Evolutionary conservation across 106 monocot species (phyloP).

Genomic region (Gastrodia elata): DNA sequence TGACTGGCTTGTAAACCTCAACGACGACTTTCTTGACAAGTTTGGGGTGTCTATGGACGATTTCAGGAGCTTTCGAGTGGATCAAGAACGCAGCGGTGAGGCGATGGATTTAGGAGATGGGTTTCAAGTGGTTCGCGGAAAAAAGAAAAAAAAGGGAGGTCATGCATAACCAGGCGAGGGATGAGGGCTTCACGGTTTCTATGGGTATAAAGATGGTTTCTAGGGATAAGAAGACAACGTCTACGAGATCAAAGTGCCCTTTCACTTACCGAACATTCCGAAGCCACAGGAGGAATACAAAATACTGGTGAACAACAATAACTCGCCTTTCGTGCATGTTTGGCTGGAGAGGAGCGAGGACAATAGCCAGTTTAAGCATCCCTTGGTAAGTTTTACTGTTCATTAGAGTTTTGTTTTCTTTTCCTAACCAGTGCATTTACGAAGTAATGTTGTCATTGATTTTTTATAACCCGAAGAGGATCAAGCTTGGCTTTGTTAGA

Average conservation of each 20-base stretch:
- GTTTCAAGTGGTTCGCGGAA: slow-evolving; percentile 65
- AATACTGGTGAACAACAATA: slow-evolving; percentile 77
- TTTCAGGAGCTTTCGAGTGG: slow-evolving; percentile 40
- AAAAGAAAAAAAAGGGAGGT: slow-evolving; percentile 48
- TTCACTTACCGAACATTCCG: slow-evolving; percentile 62
- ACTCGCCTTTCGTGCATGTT: slow-evolving; percentile 78
- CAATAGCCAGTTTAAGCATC: slow-evolving; percentile 55
- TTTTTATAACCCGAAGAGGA: neutral
- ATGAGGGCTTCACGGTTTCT: neutral
- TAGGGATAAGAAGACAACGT: slow-evolving; percentile 47
- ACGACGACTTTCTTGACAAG: slow-evolving; percentile 60
- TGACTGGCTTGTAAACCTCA: slow-evolving; percentile 56
- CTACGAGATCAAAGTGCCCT: slow-evolving; percentile 42
- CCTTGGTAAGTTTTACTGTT: slow-evolving; percentile 47
- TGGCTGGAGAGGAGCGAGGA: slow-evolving; percentile 88
- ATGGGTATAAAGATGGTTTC: slow-evolving; percentile 40
- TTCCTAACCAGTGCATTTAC: neutral
- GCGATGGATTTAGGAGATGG: slow-evolving; percentile 33
- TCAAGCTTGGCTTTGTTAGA: neutral
- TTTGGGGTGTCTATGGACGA: slow-evolving; percentile 67
- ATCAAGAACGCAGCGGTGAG: slow-evolving; percentile 29
- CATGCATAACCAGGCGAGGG: slow-evolving; percentile 9
- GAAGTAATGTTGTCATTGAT: neutral
- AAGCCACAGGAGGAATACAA: slow-evolving; percentile 64
- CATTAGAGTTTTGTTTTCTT: slow-evolving; percentile 1